Evolutionary conservation across 2,329 filamentous ascomycete genomes (phyloP), one percentile per base, ranked within the genome.

Genomic region (Fusarium piperis): DNA sequence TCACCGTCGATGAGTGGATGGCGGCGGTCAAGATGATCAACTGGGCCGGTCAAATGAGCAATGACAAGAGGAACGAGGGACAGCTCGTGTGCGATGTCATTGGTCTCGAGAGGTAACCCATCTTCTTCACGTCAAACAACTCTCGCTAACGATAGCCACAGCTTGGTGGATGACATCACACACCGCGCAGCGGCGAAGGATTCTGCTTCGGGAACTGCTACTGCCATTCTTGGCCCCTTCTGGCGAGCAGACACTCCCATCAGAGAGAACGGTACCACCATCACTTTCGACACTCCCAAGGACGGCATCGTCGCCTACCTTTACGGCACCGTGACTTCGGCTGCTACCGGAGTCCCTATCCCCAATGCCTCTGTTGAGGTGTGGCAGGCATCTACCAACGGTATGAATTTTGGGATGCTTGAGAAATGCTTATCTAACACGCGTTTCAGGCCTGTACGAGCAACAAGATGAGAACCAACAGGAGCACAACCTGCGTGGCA

Each of bases 161-260:
- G 85, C 20, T 88, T 93, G 5, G 92, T 95, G 52, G 93, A 95
- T 79, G 93, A 95, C 79, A 95, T 96, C 77, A 93, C 92, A 62
- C 92, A 90, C 82, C 90, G 89, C 57, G 71, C 77, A 16, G 86
- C 87, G 56, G 83, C 86, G 60, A 82, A 82, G 57, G 74, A 77
- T 36, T 69, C 77, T 39, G 83, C 84, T 15, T 77, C 83, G 15
- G 85, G 90, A 12, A 96, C 93, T 6, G 89, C 93, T 3, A 93
- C 92, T 5, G 90, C 94, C 41, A 94, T 97, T 72, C 87, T 97
- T 0, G 94, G 94, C 0, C 94, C 94, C 1, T 97, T 97, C 83
- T 97, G 93, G 89, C 88, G 93, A 7, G 86, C 89, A 46, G 87
- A 94, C 73, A 90, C 93, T 0, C 93, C 94, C 6, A 82, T 87